These are phyloP conservation scores for Pistacia integerrima DNA, from an alignment of 345 rosid genomes.

Conservation along the genomic window DNA sequence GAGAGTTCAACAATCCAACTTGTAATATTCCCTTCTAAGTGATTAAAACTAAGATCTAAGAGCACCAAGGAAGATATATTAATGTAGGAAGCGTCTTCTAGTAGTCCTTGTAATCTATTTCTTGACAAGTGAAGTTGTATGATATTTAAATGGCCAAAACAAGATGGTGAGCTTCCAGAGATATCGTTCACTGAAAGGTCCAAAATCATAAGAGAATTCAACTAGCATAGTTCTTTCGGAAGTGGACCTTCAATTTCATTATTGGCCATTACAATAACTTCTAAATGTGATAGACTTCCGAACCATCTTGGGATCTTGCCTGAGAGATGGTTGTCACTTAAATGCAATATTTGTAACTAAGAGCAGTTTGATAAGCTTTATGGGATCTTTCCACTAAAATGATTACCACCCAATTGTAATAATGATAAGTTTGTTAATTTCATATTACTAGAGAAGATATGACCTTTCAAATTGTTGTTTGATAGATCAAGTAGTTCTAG, in stretches of 20 bases:
- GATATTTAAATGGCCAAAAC: background rate
- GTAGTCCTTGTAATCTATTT: slow-evolving; percentile 1
- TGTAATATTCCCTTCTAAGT: background rate
- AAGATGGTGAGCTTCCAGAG: slow-evolving; percentile 16
- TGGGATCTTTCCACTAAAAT: background rate
- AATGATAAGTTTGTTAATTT: background rate
- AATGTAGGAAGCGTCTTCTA: background rate
- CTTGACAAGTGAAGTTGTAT: background rate
- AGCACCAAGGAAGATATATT: background rate
- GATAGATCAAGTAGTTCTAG: background rate
- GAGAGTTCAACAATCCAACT: slow-evolving; percentile 3
- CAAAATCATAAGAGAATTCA: fast-evolving
- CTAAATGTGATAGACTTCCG: too few species aligned
- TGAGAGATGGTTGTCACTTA: too few species aligned
- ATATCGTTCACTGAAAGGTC: slow-evolving; percentile 18
- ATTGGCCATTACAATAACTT: too few species aligned
- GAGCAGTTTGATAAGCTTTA: too few species aligned
- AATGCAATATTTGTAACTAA: too few species aligned
- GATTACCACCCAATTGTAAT: background rate
- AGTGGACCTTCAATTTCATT: too few species aligned
- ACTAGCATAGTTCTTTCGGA: slow-evolving; percentile 4
- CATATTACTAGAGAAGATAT: background rate
- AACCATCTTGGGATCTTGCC: too few species aligned
- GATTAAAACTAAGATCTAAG: slow-evolving; percentile 8
- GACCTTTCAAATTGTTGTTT: slow-evolving; percentile 16